Evolutionary conservation across 129 eudicot species (phyloP), one percentile per base, ranked within the genome.

Genomic region (Flaveria ramosissima): DNA sequence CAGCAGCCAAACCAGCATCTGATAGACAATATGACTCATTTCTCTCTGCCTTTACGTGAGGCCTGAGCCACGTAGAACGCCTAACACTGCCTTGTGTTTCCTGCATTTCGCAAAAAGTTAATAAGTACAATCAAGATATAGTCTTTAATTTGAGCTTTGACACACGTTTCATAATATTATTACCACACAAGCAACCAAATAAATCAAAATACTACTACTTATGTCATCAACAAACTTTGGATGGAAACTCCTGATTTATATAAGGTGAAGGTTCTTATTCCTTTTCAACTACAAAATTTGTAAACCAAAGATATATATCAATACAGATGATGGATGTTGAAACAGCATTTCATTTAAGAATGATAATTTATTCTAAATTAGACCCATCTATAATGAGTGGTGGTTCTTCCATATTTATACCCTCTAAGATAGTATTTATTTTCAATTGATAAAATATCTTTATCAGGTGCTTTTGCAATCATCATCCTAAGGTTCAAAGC

Each of bases 1-100:
- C 86, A 60, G 90, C 89, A 72, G 85, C 83, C 87, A 93, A 63
- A 32, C 97, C 97, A 83, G 83, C 85, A 83, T 90, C 96, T 43
- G 98, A 90, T 84, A 93, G 83, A 56, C 84, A 90, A 83, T 78
- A 82, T 55, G 93, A 75, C 53, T 73, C 88, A 68, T 53, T 80
- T 84, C 56, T 84, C 46, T 82, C 86, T 20, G 86, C 45, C 80
- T 53, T 78, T 51, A 67, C 55, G 76, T 67, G 89, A 79, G 73
- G 85, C 84, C 87, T 83, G 70, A 82, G 75, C 48, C 81, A 73
- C 6, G 91, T 85, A 72, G 84, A 71, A 43, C 69, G 85, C 55
- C 78, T 69, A 78, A 83, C 78, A 76, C 75, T 75, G 69, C 89
- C 90, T 59, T 92, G 84, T 90, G 88, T 90, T 77, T 85, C 88